Base-by-base conservation (phyloP, 768 basidiomycete genomes). In the Mycena galericulata region DNA sequence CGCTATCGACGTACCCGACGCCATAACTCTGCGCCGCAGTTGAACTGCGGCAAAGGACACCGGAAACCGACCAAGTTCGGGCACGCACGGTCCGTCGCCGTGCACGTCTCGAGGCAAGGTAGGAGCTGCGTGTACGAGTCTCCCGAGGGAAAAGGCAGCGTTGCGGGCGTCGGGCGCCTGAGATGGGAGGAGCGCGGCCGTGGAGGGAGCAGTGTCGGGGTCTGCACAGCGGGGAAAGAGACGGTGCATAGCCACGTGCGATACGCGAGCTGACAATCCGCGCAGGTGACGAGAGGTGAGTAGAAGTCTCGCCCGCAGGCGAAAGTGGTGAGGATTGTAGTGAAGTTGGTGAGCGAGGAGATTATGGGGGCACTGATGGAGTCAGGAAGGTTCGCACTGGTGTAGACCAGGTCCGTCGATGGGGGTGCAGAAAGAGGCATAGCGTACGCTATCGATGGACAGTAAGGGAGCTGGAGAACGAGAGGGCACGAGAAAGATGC, bases 271-370 rank as follows among this genome's bases (percentile, higher is more conserved):
- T 90, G 87, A 73, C 95, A 96, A 76, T 93, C 90, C 17, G 86
- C 84, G 74, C 95, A 97, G 4, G 88, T 87, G 29, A 92, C 88
- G 24, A 95, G 78, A 0, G 92, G 91, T 8, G 93, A 95, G 80
- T 95, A 97, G 61, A 83, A 74, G 74, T 95, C 94, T 30, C 92
- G 86, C 20, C 93, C 92, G 75, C 95, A 96, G 1, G 93, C 87
- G 67, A 90, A 88, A 4, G 91, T 92, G 34, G 86, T 84, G 11
- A 97, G 87, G 22, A 88, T 85, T 1, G 85, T 84, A 1, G 93
- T 91, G 78, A 96, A 95, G 79, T 94, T 94, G 54, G 88, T 78
- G 69, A 96, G 78, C 66, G 86, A 88, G 26, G 83, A 79, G 46
- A 90, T 73, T 46, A 95, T 84, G 9, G 87, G 85, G 14, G 75